Evolutionary conservation across 2,329 filamentous ascomycete genomes (phyloP).

Genomic region (Colletotrichum sp.): DNA sequence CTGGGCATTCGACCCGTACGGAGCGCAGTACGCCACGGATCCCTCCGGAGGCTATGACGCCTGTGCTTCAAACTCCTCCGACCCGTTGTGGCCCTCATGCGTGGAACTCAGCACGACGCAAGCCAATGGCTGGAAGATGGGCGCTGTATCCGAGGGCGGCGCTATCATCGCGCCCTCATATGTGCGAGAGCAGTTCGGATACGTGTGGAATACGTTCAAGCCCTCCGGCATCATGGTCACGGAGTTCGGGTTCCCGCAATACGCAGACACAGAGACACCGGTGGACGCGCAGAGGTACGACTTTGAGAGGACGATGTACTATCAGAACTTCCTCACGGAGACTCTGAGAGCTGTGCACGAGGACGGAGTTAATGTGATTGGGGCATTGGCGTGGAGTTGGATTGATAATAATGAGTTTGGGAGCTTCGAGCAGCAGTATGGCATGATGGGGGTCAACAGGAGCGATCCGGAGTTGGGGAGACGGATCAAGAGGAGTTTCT

Average conservation of each 20-base stretch:
- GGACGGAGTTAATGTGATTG: conserved; percentile 59
- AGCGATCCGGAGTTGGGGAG: conserved; percentile 49
- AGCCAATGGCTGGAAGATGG: conserved; percentile 61
- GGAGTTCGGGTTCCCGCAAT: conserved; percentile 64
- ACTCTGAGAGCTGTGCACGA: conserved; percentile 60
- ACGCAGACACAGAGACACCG: conserved; percentile 44
- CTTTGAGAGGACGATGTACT: conserved; percentile 57
- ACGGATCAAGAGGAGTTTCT: conserved; percentile 62
- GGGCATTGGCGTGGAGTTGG: conserved; percentile 58
- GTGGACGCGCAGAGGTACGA: conserved; percentile 55
- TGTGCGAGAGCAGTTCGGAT: conserved; percentile 59
- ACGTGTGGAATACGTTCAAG: conserved; percentile 64
- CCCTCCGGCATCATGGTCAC: conserved; percentile 48
- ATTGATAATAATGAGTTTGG: conserved; percentile 63
- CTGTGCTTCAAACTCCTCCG: conserved; percentile 47
- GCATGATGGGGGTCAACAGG: conserved; percentile 60
- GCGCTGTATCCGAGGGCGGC: conserved; percentile 59
- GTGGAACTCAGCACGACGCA: conserved; percentile 51
- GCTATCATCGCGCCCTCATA: conserved; percentile 65
- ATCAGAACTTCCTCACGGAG: conserved; percentile 58
- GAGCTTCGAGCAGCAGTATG: conserved; percentile 58
- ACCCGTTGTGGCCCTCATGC: conserved; percentile 54
- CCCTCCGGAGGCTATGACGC: conserved; percentile 48
- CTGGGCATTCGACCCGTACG: conserved; percentile 63
- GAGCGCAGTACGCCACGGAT: conserved; percentile 49